Base-by-base conservation (phyloP, 2,329 filamentous ascomycete genomes). In the Xylaria digitata region DNA sequence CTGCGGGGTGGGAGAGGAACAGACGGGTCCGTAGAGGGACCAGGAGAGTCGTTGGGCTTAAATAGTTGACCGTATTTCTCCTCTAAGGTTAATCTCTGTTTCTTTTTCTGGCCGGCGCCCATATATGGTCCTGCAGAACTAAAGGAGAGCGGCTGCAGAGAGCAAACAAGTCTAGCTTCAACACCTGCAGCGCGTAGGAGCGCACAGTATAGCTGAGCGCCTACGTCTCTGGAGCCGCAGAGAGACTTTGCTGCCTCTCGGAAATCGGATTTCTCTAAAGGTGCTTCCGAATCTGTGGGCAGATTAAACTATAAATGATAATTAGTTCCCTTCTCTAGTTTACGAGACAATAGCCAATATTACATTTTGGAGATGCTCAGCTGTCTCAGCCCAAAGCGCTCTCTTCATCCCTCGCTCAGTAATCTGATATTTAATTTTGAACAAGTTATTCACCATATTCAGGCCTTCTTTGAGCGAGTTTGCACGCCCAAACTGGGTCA, bases 181-280 rank as follows among this genome's bases (percentile, higher is more conserved):
- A 98, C 88, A 2, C 93, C 94, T n/a, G 86, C 88, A n/a, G 89
- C 87, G 19, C 96, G 89, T 3, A 99, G 84, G 37, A 98, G 80
- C 2, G 94, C 92, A 77, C 96, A 98, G 74, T 96, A 97, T 0
- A 99, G 79, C 77, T 98, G 94, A 1, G 93, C 92, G 0, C 94
- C 96, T 9, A 96, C 85, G 77, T 99, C 96, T 70, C 94, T 88
- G 8, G 95, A 98, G 0, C 95, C 96, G 70, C 89, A 83, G 19
- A 97, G 79, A 5, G 81, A 86, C 66, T 82, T 85, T 0, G 94
- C 93, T 34, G 92, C 90, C 43, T 84, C 83, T 3, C 86, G 84
- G 73, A 98, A 98, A 70, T 96, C 93, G 0, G 84, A 80, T 65
- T 86, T 89, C 32, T 93, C 91, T 55, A 91, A 79, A 21, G 89